Base-by-base conservation (phyloP, 2,329 filamentous ascomycete genomes). In the Plectosphaerella cucumerina region DNA sequence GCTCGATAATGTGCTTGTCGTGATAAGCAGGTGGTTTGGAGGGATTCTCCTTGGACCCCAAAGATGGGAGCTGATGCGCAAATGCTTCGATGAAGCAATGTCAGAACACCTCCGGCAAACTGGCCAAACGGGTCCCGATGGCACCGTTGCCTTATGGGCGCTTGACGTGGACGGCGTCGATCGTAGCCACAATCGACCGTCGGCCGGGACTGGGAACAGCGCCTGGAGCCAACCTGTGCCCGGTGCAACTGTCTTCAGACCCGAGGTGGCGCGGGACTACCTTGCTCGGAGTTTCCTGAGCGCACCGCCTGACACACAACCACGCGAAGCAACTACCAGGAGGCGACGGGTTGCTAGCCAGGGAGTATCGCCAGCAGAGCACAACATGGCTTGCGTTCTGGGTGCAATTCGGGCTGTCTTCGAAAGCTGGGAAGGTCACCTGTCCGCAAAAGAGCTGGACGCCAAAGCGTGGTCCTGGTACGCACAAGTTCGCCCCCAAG, bases 401-500 rank as follows among this genome's bases (percentile, higher is more conserved):
- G 85, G 82, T 4, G 85, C 88, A 0, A 71, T 96, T 51, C 80
- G 91, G 54, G 64, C 90, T 18, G 65, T 95, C 1, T 91, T 84
- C 60, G 74, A 78, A 44, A 93, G 89, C 54, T 96, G 90, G 91
- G 76, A 78, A 1, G 69, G 73, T n/a, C 76, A 82, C 26, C 65
- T 95, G 33, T 75, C 69, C 22, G 69, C 71, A 4, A 74, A 79
- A 15, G 89, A 96, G 60, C 71, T 96, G 48, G 89, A 96, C 63
- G 77, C 78, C 54, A 80, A 84, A 53, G 88, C 89, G 17, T 95
- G 90, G 89, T 73, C 73, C 11, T 96, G 90, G 90, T 96, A 96
- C 67, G 74, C 87, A 2, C 77, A 80, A 20, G 82, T 92, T 18
- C 75, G 91, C 55, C 90, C 90, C 1, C 85, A 89, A 18, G 87